phyloP scores from a whole-genome alignment of 805 yeast species.

The Ascoidea tarda region DNA sequence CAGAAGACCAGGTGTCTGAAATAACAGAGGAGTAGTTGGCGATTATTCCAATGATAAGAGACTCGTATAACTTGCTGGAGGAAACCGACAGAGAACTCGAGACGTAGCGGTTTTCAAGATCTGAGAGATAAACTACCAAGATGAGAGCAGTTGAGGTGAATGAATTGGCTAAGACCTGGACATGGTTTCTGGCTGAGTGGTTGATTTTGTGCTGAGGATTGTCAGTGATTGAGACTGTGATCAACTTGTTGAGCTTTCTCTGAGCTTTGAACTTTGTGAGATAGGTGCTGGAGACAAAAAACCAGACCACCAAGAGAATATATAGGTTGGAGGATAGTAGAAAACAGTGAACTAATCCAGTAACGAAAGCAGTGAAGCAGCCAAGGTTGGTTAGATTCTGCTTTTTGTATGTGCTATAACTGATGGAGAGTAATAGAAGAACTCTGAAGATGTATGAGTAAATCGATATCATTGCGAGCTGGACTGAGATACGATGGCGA shows the following conservation, averaged over 20 bases:
- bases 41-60: conserved; percentile 15
- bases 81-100: background rate
- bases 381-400: conserved; percentile 19
- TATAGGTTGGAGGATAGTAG: conserved; percentile 20
- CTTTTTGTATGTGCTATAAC: no score
- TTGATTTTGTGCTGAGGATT: conserved; percentile 13
- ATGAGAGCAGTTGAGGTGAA: conserved; percentile 22
- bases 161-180: conserved; percentile 29
- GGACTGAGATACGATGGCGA: background rate
- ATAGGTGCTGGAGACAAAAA: conserved; percentile 23
- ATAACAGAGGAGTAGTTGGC: conserved; percentile 29
- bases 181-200: conserved; percentile 19
- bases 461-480: background rate
- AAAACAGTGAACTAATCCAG: conserved; percentile 25
- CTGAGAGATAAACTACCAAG: conserved; percentile 11
- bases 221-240: conserved; percentile 7
- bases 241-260: conserved; percentile 20
- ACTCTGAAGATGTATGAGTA: background rate
- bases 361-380: conserved; percentile 20
- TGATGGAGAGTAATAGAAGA: no score
- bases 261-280: conserved; percentile 25
- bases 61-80: conserved; percentile 1
- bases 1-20: conserved; percentile 34
- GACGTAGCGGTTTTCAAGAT: background rate
- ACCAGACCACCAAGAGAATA: conserved; percentile 19